Evolutionary conservation across 1,284 basidiomycete species (phyloP).

Genomic region (Peniophora sp.): DNA sequence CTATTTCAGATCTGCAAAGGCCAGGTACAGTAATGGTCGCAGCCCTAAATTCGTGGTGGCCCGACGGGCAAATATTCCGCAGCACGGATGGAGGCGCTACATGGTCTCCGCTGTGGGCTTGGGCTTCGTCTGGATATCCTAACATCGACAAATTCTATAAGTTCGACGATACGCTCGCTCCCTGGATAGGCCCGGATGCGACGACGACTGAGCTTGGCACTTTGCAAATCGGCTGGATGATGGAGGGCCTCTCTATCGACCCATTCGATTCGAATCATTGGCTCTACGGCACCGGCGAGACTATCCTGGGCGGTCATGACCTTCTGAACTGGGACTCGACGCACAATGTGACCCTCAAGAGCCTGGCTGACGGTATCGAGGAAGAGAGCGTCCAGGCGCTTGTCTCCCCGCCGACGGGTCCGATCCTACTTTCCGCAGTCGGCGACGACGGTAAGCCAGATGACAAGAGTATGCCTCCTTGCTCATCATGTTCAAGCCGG

Average conservation of each 20-base stretch:
- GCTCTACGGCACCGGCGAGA: constrained; percentile 60
- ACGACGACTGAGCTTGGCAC: constrained; percentile 31
- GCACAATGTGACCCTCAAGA: constrained; percentile 52
- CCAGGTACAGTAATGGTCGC: constrained; percentile 64
- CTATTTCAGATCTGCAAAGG: constrained; percentile 34
- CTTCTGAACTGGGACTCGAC: constrained; percentile 46
- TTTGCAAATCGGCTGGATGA: constrained; percentile 37
- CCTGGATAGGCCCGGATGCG: constrained; percentile 46
- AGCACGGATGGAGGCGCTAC: constrained; percentile 34
- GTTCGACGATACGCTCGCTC: constrained; percentile 45
- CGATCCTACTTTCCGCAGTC: constrained; percentile 48
- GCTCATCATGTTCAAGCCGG: constrained; percentile 10
- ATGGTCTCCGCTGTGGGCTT: constrained; percentile 52
- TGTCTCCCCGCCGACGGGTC: constrained; percentile 41
- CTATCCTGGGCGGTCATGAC: constrained; percentile 51
- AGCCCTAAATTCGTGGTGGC: constrained; percentile 49
- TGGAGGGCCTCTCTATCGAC: constrained; percentile 49
- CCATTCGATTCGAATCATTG: constrained; percentile 61
- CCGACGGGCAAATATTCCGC: constrained; percentile 62
- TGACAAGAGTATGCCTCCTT: neutral
- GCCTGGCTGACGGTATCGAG: constrained; percentile 57
- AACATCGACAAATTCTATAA: constrained; percentile 44
- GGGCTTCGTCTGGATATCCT: constrained; percentile 32
- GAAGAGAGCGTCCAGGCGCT: constrained; percentile 49
- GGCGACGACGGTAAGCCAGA: constrained; percentile 40